Evolutionary conservation across 2,329 filamentous ascomycete species (phyloP).

Genomic region (Niveomyces coronatus): DNA sequence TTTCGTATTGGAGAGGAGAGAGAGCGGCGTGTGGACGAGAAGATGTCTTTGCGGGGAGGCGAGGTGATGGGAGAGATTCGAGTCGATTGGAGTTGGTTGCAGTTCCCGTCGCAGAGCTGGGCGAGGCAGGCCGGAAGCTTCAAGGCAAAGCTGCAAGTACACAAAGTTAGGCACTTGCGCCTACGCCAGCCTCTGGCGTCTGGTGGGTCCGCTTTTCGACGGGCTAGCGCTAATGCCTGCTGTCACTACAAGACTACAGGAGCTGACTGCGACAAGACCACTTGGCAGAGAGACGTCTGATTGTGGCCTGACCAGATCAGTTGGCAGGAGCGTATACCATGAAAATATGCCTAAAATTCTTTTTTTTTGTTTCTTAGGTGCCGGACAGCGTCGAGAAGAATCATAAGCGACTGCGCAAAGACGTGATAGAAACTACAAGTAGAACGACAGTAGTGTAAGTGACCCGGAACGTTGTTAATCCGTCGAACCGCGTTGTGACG

Average conservation of each 20-base stretch:
- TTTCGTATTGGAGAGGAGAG: not conserved
- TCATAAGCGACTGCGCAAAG: too few species aligned
- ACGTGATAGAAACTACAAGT: too few species aligned
- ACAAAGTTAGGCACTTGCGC: constrained; percentile 9
- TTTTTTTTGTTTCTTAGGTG: not conserved
- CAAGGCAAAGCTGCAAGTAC: constrained; percentile 8
- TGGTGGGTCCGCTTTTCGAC: not conserved
- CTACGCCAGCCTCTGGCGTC: constrained; percentile 8
- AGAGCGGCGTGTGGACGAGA: not conserved
- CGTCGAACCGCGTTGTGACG: not conserved
- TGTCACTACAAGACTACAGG: not conserved
- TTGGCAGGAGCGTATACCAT: too few species aligned
- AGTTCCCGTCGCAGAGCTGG: not conserved
- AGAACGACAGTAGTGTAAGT: not conserved
- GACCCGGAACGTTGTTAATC: constrained; percentile 6
- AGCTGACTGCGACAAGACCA: too few species aligned
- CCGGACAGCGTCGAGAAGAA: not conserved
- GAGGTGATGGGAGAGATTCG: not conserved
- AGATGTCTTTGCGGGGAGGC: not conserved
- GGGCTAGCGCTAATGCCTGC: constrained; percentile 2
- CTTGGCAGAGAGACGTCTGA: too few species aligned
- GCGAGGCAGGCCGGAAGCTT: not conserved
- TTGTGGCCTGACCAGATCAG: too few species aligned
- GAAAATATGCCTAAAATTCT: not conserved
- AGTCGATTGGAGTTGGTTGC: not conserved